These are phyloP conservation scores for Chrysanthemum seticuspe DNA, from an alignment of 129 eudicot species.

Conservation along the genomic window DNA sequence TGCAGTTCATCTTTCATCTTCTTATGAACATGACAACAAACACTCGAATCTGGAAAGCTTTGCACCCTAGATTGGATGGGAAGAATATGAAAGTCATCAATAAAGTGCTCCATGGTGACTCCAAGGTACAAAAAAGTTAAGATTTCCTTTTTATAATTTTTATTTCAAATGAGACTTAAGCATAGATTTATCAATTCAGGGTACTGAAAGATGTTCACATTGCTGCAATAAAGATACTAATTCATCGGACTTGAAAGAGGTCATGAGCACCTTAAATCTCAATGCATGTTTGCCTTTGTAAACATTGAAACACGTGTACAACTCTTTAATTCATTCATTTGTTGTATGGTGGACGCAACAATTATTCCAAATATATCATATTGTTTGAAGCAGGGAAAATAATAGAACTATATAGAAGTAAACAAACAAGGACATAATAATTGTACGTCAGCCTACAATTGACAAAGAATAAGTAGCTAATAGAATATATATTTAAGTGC, in stretches of 20 bases:
- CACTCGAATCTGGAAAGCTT: constrained; percentile 69
- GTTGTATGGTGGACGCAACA: too few relatives aligned
- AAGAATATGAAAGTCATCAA: constrained; percentile 44
- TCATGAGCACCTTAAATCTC: constrained; percentile 24
- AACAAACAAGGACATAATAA: too few relatives aligned
- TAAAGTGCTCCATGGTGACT: constrained; percentile 40
- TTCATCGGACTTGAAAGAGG: constrained; percentile 16
- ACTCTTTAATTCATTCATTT: background rate
- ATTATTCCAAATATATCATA: too few relatives aligned
- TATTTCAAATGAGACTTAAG: background rate
- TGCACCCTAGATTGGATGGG: constrained; percentile 43
- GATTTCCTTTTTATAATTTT: background rate
- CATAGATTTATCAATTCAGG: constrained; percentile 32
- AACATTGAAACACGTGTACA: constrained; percentile 8
- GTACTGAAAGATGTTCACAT: constrained; percentile 30
- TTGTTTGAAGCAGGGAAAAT: too few relatives aligned
- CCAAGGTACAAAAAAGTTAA: constrained; percentile 60
- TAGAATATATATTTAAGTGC: too few relatives aligned
- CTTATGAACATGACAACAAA: constrained; percentile 57
- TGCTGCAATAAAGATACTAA: constrained; percentile 30
- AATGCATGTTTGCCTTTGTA: constrained; percentile 21
- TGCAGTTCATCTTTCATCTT: constrained; percentile 43
- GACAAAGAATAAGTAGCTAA: too few relatives aligned
- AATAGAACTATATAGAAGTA: too few relatives aligned
- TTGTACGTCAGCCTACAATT: too few relatives aligned